Conservation (phyloP, 352 stramenopile species). For the Globisporangium viniferum region DNA sequence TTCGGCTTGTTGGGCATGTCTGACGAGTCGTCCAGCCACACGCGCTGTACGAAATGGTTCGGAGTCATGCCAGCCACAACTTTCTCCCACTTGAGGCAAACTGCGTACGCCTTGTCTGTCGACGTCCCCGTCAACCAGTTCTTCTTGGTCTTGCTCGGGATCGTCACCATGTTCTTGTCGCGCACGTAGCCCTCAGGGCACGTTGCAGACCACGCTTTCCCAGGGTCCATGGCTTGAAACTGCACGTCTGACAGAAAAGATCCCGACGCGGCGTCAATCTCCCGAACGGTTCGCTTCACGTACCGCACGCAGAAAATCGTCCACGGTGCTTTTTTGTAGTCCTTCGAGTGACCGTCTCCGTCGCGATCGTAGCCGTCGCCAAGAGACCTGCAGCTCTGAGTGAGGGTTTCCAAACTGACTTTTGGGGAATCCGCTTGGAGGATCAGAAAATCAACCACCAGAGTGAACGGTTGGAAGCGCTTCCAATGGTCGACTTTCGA, state of each 20-base stretch:
- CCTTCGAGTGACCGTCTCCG: conserved; percentile 43
- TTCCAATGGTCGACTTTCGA: conserved; percentile 24
- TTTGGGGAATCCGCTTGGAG: conserved; percentile 25
- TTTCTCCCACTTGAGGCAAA: conserved; percentile 35
- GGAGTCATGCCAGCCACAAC: conserved; percentile 13
- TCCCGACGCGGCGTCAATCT: conserved; percentile 18
- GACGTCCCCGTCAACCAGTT: conserved; percentile 26
- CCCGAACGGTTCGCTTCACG: conserved; percentile 24
- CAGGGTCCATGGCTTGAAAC: conserved; percentile 33
- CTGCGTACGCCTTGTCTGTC: conserved; percentile 27
- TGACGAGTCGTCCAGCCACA: conserved; percentile 40
- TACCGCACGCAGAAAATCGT: conserved; percentile 47
- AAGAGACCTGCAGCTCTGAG: conserved; percentile 17
- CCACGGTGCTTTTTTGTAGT: conserved; percentile 39
- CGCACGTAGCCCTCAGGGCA: conserved; percentile 30
- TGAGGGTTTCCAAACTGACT: conserved; percentile 32
- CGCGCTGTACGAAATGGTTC: conserved; percentile 31
- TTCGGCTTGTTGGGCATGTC: conserved; percentile 36
- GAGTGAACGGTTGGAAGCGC: conserved; percentile 21
- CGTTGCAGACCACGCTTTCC: conserved; percentile 19
- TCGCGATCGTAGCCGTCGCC: conserved; percentile 33
- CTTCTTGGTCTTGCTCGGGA: conserved; percentile 37
- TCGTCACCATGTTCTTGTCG: conserved; percentile 24
- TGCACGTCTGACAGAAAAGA: conserved; percentile 31
- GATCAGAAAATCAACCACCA: conserved; percentile 35